phyloP scores from a whole-genome alignment of 306 rosid species.

The Cucumis hystrix region DNA sequence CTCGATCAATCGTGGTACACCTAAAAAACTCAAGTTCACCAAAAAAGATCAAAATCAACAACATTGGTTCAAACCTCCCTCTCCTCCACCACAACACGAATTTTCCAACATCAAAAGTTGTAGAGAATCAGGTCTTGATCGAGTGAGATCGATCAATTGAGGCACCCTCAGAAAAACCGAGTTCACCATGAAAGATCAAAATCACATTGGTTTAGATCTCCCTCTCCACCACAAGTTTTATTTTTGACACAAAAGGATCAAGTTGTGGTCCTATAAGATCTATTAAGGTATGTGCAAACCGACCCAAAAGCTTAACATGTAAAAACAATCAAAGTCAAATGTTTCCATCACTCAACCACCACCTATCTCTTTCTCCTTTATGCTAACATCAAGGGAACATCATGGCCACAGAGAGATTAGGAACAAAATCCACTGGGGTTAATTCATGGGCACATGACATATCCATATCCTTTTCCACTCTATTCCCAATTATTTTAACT shows the following conservation, averaged over 20 bases:
- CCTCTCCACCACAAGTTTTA: neutral
- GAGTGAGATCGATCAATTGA: neutral
- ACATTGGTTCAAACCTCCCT: neutral
- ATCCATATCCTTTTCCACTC: slow-evolving; percentile 7
- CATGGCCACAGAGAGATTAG: slow-evolving; percentile 23
- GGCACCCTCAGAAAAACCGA: neutral
- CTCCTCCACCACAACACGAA: too few species aligned
- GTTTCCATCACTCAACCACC: slow-evolving; percentile 1
- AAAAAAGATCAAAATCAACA: neutral
- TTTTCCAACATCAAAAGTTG: neutral
- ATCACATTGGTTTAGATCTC: neutral
- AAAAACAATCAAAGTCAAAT: slow-evolving; percentile 5
- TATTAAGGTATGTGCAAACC: neutral
- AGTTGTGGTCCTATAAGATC: neutral
- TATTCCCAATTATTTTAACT: slow-evolving; percentile 10
- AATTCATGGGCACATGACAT: slow-evolving; percentile 1
- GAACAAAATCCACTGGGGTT: slow-evolving; percentile 1
- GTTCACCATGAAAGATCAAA: neutral
- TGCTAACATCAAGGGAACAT: slow-evolving; percentile 31
- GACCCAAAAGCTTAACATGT: slow-evolving; percentile 8
- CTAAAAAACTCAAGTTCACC: too few species aligned
- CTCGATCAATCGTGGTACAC: too few species aligned
- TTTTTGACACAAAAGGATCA: neutral
- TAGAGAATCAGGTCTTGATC: neutral
- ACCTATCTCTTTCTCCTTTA: slow-evolving; percentile 33